Conservation (phyloP, 257 asterid species). For the Craterostigma plantagineum region DNA sequence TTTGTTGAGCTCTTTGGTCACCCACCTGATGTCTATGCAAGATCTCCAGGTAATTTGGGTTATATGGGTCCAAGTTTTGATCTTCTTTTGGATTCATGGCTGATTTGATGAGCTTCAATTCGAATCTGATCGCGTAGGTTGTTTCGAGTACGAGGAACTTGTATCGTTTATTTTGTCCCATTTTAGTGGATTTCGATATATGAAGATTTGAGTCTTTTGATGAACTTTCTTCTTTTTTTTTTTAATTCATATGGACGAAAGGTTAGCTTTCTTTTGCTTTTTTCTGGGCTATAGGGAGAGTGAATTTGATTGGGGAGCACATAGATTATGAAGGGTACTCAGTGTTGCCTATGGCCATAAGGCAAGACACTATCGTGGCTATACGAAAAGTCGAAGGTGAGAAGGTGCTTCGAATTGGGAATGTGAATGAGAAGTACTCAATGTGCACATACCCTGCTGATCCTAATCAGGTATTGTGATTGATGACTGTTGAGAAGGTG, state of each 20-base stretch:
- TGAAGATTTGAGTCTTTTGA: not conserved
- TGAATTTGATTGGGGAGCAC: conserved; percentile 97
- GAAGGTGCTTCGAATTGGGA: conserved; percentile 46
- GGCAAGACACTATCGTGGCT: conserved; percentile 93
- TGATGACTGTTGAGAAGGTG: not conserved
- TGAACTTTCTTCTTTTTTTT: too few relatives aligned
- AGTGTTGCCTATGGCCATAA: conserved; percentile 92
- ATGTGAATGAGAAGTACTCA: conserved; percentile 66
- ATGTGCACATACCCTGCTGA: conserved; percentile 81
- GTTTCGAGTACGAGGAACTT: too few relatives aligned
- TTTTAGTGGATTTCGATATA: not conserved
- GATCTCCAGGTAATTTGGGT: conserved; percentile 62
- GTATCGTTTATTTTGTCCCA: not conserved
- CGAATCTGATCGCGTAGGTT: too few relatives aligned
- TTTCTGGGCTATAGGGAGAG: conserved; percentile 44
- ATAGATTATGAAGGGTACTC: conserved; percentile 97
- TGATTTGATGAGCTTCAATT: too few relatives aligned
- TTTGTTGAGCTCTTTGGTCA: conserved; percentile 60
- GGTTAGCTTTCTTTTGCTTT: not conserved
- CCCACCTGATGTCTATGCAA: conserved; percentile 54
- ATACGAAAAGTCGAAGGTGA: conserved; percentile 41
- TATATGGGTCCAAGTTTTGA: not conserved
- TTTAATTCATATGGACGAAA: not conserved
- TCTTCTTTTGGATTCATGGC: not conserved
- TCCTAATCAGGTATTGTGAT: conserved; percentile 60